A percentile compares a stretch with the other conserved stretches of the same genome.
Conservation (phyloP, 1,284 basidiomycete species). For the Puccinia horiana region DNA sequence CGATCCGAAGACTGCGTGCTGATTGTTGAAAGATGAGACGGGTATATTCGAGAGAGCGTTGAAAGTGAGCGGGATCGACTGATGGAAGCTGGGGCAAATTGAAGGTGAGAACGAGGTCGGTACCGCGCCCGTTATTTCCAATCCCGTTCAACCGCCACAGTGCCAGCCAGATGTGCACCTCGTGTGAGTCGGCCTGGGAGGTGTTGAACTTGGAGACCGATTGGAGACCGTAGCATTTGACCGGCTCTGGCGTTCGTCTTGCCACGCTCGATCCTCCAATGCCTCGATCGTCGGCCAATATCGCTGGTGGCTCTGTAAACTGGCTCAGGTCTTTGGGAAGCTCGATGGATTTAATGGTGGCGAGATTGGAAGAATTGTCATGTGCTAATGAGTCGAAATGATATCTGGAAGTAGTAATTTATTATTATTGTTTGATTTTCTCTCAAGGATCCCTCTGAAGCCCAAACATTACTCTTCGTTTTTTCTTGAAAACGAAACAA, state of each 20-base stretch:
- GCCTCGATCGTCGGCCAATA: not conserved
- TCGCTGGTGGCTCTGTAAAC: slow-evolving; percentile 15
- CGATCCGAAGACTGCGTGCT: slow-evolving; percentile 69
- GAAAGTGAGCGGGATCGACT: slow-evolving; percentile 58
- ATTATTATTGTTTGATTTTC: not conserved
- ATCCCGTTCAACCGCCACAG: slow-evolving; percentile 69
- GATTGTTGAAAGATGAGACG: slow-evolving; percentile 58
- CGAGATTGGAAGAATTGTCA: slow-evolving; percentile 73
- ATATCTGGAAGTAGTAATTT: slow-evolving; percentile 65
- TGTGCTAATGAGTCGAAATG: slow-evolving; percentile 90
- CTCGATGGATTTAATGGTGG: slow-evolving; percentile 62
- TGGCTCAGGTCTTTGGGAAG: slow-evolving; percentile 52
- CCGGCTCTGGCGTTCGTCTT: slow-evolving; percentile 64
- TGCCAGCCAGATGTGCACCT: slow-evolving; percentile 74
- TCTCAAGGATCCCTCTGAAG: not conserved
- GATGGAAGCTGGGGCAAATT: slow-evolving; percentile 68
- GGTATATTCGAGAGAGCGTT: slow-evolving; percentile 56
- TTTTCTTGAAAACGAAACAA: not conserved
- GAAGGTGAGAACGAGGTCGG: slow-evolving; percentile 77
- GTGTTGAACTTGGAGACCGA: slow-evolving; percentile 75
- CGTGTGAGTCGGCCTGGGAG: slow-evolving; percentile 62
- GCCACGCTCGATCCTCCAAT: slow-evolving; percentile 26
- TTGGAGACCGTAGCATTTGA: slow-evolving; percentile 71
- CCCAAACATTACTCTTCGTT: not conserved
- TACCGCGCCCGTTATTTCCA: slow-evolving; percentile 62